phyloP scores from a whole-genome alignment of 371 early-diverging fungal genomes.

The Saksenaea vasiformis region DNA sequence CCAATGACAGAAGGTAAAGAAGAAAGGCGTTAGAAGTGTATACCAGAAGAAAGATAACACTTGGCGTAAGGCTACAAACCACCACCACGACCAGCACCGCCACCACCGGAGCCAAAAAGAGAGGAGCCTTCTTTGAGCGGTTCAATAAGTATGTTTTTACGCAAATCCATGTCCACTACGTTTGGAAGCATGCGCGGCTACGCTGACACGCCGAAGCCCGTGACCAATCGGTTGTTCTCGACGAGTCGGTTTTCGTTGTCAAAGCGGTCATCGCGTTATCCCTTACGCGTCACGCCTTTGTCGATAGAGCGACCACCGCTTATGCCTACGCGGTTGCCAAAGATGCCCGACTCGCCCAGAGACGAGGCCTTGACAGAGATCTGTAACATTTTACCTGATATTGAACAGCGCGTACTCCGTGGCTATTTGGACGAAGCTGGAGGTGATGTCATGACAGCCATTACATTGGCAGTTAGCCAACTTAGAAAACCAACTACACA shows the following conservation, averaged over 20 bases:
- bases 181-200: not conserved
- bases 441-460: conserved; percentile 48
- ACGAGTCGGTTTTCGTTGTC: not conserved
- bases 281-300: not conserved
- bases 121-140: conserved; percentile 8
- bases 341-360: not conserved
- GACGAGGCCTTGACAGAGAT: conserved; percentile 28
- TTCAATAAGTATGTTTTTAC: conserved; percentile 13
- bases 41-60: not conserved
- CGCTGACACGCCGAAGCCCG: not conserved
- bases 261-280: not conserved
- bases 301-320: not conserved
- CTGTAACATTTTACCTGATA: conserved; percentile 41
- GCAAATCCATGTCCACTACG: conserved; percentile 4
- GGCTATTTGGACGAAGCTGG: conserved; percentile 39
- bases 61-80: conserved; percentile 22
- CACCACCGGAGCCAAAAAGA: not conserved
- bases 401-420: conserved; percentile 35
- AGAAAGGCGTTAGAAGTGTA: not conserved
- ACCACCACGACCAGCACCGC: conserved; percentile 14
- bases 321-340: not conserved
- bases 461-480: conserved; percentile 45
- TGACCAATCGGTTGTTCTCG: not conserved
- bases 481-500: conserved; percentile 12
- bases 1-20: conserved; percentile 23